Evolutionary conservation across 768 basidiomycete species (phyloP).

Genomic region (Gymnopilus junonius): DNA sequence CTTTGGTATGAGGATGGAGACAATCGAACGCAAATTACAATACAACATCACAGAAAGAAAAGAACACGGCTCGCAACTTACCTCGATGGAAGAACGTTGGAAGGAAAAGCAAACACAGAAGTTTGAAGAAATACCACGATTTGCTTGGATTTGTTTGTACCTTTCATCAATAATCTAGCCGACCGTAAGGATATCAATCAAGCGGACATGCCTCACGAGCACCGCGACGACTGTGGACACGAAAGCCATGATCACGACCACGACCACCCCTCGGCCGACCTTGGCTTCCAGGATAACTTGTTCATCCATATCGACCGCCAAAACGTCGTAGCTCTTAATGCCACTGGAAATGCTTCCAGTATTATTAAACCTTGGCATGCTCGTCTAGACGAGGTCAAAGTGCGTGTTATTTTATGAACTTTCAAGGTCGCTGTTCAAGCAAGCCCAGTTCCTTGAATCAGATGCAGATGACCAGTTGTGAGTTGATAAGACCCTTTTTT

Average conservation of each 20-base stretch:
- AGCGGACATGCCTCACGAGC: slow-evolving; percentile 55
- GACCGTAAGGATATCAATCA: neutral
- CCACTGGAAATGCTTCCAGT: slow-evolving; percentile 48
- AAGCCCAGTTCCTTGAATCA: slow-evolving; percentile 88
- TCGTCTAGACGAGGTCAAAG: slow-evolving; percentile 70
- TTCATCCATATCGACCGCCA: slow-evolving; percentile 75
- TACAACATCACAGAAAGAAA: slow-evolving; percentile 51
- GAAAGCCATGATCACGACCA: slow-evolving; percentile 64
- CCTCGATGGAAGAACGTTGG: slow-evolving; percentile 1
- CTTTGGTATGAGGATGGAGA: slow-evolving; percentile 64
- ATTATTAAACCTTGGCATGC: slow-evolving; percentile 90
- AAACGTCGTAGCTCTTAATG: slow-evolving; percentile 85
- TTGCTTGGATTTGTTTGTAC: neutral
- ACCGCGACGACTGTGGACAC: slow-evolving; percentile 59
- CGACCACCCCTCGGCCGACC: slow-evolving; percentile 56
- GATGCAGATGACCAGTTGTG: slow-evolving; percentile 93
- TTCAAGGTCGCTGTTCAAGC: slow-evolving; percentile 1
- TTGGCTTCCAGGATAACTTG: slow-evolving; percentile 71
- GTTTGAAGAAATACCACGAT: neutral
- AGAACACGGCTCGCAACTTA: slow-evolving; percentile 14
- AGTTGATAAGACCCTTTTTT: neutral
- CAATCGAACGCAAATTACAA: slow-evolving; percentile 93
- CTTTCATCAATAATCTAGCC: neutral
- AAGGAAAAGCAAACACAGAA: neutral
- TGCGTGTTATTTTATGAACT: slow-evolving; percentile 38